Base-by-base conservation (phyloP, 768 basidiomycete species). In the Leucocoprinus leucothites region DNA sequence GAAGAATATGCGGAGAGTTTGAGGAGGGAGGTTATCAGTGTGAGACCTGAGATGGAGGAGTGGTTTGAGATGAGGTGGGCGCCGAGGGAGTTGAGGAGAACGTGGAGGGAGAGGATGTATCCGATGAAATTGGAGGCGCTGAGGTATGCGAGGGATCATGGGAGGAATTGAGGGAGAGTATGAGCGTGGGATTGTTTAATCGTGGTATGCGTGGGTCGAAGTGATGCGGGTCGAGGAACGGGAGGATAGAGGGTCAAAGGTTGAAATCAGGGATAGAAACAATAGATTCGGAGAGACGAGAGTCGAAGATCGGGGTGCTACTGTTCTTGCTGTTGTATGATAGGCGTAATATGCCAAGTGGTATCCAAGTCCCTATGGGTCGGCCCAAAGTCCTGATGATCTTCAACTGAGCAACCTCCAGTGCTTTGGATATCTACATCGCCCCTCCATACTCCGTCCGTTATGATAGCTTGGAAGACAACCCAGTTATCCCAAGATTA, bases 241-340 rank as follows among this genome's bases (percentile, higher is more conserved):
- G 0, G 62, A 42, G 1, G 60, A 54, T 1, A 61, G 56, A 0
- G 72, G 77, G 0, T 81, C 78, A 77, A 70, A 59, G 18, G 74
- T 80, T 0, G 36, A 59, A 0, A 64, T 74, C 49, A 66, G 60
- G 49, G 72, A 77, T 56, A 71, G 75, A 72, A 66, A 63, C 47
- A 41, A 58, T 7, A 64, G 56, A 3, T 64, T 66, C 16, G 26
- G 36, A 9, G 65, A 62, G 38, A 52, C 58, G 2, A n/a, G n/a
- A n/a, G 71, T 72, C 26, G 76, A 79, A 50, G 51, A 56, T 2
- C 79, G 80, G 80, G 80, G 81, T 48, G 78, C 74, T 0, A 72
- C 80, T 4, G 72, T 80, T 18, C 58, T 80, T 24, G 71, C 78
- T 26, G 65, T 71, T 31, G 72, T 76, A 14, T 79, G 71, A 72